These are phyloP conservation scores for Mrakia gelida DNA, from an alignment of 768 basidiomycete species.

Conservation along the genomic window DNA sequence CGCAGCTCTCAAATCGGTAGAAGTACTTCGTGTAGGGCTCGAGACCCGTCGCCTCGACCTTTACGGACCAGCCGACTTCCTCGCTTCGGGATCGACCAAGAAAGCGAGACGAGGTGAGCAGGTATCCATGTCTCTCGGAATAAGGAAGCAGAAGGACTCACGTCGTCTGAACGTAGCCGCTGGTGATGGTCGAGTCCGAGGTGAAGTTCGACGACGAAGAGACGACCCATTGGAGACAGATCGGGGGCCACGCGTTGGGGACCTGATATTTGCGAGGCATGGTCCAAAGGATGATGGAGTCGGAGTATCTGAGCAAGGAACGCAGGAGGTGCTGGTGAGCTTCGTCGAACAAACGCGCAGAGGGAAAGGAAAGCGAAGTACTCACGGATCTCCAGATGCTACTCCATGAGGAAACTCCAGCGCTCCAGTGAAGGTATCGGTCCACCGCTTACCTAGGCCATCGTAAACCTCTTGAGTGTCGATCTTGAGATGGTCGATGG, in stretches of 20 bases:
- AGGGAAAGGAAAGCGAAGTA: neutral
- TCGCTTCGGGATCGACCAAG: slow-evolving; percentile 36
- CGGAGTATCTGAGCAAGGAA: slow-evolving; percentile 26
- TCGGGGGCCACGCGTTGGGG: slow-evolving; percentile 40
- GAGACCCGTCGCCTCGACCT: slow-evolving; percentile 56
- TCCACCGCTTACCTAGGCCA: slow-evolving; percentile 33
- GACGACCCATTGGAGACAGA: slow-evolving; percentile 46
- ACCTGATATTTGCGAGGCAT: slow-evolving; percentile 49
- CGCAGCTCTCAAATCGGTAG: slow-evolving; percentile 54
- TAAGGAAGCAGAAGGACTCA: neutral
- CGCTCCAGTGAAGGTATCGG: slow-evolving; percentile 34
- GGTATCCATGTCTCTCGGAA: neutral
- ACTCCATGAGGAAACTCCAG: slow-evolving; percentile 33
- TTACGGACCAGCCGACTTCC: slow-evolving; percentile 60
- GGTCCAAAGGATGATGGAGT: slow-evolving; percentile 58
- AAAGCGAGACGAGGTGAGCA: neutral
- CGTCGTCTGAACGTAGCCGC: slow-evolving; percentile 54
- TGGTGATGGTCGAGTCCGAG: slow-evolving; percentile 47
- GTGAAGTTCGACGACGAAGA: slow-evolving; percentile 51
- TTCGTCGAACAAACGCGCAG: neutral
- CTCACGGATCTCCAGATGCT: slow-evolving; percentile 55
- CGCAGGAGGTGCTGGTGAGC: neutral
- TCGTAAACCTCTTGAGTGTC: slow-evolving; percentile 15
- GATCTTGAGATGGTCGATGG: slow-evolving; percentile 23
- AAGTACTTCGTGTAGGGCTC: slow-evolving; percentile 56